phyloP scores from a whole-genome alignment of 208 protist species.

The Crithidia mellificae region DNA sequence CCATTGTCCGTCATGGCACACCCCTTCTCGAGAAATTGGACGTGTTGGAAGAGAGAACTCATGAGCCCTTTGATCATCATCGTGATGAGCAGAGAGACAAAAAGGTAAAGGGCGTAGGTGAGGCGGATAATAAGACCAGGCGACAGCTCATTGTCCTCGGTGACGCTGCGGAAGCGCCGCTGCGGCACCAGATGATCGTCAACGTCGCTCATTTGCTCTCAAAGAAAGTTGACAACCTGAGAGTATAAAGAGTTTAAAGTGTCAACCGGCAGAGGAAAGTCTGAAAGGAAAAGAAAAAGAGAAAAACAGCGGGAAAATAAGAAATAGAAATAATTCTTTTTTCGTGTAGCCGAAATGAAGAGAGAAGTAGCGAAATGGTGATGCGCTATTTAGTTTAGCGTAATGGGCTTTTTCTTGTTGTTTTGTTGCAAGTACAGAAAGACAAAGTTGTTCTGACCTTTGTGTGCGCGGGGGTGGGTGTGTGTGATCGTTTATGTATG shows the following conservation, averaged over 20 bases:
- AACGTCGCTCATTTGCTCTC: slow-evolving; percentile 15
- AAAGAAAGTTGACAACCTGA: not conserved
- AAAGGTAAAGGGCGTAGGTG: slow-evolving; percentile 82
- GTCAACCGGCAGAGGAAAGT: too few species aligned
- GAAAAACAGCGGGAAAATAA: too few species aligned
- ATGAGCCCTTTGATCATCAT: slow-evolving; percentile 67
- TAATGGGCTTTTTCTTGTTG: too few species aligned
- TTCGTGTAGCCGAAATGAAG: too few species aligned
- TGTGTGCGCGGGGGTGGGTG: too few species aligned
- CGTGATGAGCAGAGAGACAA: slow-evolving; percentile 65
- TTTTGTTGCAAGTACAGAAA: too few species aligned
- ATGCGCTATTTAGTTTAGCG: too few species aligned
- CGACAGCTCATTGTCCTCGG: slow-evolving; percentile 38
- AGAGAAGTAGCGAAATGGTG: too few species aligned
- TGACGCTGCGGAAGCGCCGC: slow-evolving; percentile 30
- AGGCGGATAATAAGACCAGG: slow-evolving; percentile 74
- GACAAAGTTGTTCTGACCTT: too few species aligned
- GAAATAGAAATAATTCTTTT: too few species aligned
- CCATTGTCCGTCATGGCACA: slow-evolving; percentile 41
- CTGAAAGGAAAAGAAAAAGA: too few species aligned
- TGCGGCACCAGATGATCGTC: slow-evolving; percentile 12
- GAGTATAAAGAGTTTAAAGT: not conserved
- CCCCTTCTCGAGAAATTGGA: slow-evolving; percentile 59
- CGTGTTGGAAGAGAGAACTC: slow-evolving; percentile 47
- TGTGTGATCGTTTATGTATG: too few species aligned